Evolutionary conservation across 805 yeast genomes (phyloP).

Genomic region (Candida palmyrensis): DNA sequence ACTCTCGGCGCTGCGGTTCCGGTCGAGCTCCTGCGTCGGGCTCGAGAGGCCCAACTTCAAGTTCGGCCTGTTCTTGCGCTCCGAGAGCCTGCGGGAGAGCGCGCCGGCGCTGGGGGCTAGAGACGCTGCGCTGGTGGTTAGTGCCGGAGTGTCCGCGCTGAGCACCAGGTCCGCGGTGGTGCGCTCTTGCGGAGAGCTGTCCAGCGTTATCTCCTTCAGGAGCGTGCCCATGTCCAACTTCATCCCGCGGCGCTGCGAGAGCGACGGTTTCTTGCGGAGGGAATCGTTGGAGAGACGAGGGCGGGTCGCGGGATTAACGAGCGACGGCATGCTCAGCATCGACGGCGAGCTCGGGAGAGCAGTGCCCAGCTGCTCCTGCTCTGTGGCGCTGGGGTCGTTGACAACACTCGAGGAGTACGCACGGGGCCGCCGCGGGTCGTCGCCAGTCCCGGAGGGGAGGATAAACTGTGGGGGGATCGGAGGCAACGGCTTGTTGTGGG

Average conservation of each 20-base stretch:
- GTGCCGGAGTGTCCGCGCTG: not conserved
- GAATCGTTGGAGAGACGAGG: constrained; percentile 2
- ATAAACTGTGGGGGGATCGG: constrained; percentile 29
- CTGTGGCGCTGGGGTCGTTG: not conserved
- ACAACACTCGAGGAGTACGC: not conserved
- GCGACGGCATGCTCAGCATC: constrained; percentile 1
- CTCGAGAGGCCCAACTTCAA: constrained; percentile 30
- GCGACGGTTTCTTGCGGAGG: constrained; percentile 33
- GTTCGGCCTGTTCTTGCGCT: constrained; percentile 35
- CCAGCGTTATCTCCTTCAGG: constrained; percentile 3
- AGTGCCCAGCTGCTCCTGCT: not conserved
- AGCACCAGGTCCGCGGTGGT: not conserved
- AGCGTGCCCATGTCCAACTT: constrained; percentile 38
- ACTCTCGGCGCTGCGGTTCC: not conserved
- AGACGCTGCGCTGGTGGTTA: constrained; percentile 19
- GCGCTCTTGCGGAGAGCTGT: not conserved
- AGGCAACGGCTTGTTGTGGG: constrained; percentile 33
- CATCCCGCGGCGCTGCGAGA: constrained; percentile 54
- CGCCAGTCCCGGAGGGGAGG: constrained; percentile 13
- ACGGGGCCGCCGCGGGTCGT: constrained; percentile 11
- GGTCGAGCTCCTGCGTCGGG: constrained; percentile 1
- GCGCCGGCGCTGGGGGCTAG: no score
- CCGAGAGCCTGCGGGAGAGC: constrained; percentile 31
- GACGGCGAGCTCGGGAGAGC: constrained; percentile 1
- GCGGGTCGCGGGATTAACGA: constrained; percentile 3